phyloP scores from a whole-genome alignment of 129 eudicot species.

The Flaveria sonorensis region DNA sequence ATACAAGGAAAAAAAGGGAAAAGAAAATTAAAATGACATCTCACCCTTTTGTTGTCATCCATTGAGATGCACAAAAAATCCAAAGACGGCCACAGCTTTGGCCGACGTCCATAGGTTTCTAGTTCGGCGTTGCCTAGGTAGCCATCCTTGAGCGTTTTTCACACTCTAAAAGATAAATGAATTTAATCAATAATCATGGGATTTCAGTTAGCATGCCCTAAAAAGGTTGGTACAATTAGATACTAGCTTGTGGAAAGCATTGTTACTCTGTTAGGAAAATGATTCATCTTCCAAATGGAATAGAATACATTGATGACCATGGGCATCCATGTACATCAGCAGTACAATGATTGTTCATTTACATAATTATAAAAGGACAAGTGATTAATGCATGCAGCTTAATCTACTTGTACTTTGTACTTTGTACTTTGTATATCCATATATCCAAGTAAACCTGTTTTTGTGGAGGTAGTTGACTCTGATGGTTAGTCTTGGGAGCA shows the following conservation, averaged over 20 bases:
- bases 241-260: background rate
- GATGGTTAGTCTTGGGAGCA: slow-evolving; percentile 41
- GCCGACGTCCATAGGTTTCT: too few species aligned
- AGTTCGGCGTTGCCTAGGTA: too few species aligned
- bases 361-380: slow-evolving; percentile 40
- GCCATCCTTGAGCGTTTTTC: too few species aligned
- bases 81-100: too few species aligned
- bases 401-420: slow-evolving; percentile 32
- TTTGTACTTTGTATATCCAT: slow-evolving; percentile 28
- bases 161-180: too few species aligned
- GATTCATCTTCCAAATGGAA: slow-evolving; percentile 3
- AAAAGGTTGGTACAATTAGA: background rate
- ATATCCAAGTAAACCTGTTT: slow-evolving; percentile 25
- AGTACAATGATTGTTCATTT: slow-evolving; percentile 37
- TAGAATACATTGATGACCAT: slow-evolving; percentile 29
- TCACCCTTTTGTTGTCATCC: too few species aligned
- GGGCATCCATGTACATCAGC: slow-evolving; percentile 24
- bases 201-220: slow-evolving; percentile 1
- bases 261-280: background rate
- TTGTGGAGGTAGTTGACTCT: slow-evolving; percentile 43
- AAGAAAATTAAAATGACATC: too few species aligned
- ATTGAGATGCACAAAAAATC: too few species aligned
- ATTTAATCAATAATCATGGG: background rate
- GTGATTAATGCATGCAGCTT: slow-evolving; percentile 34
- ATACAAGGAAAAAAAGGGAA: too few species aligned